Evolutionary conservation across 73 alveolate species (phyloP), one percentile per base, ranked within the genome.

Genomic region (Halteria grandinella): DNA sequence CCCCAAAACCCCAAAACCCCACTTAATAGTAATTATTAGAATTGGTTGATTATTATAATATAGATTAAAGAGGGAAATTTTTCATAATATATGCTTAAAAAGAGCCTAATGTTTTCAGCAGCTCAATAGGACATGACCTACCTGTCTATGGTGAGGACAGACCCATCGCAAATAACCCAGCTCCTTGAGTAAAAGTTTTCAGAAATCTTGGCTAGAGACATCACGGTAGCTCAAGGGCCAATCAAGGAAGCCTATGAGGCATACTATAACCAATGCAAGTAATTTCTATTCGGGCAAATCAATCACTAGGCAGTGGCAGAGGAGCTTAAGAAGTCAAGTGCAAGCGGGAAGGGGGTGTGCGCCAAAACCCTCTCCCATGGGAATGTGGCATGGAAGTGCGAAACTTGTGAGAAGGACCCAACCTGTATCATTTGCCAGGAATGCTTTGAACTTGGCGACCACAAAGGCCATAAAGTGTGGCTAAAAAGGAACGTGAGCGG

Each of bases 361-460:
- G 95, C 91, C 23, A 87, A 87, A 58, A 73, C 86, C 29, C 63
- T 87, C 21, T 55, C 47, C 29, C 20, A 78, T 0, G 77, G 75
- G 32, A 86, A 87, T 47, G 85, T 87, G 0, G 95, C 91, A 0
- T 87, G 90, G 90, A 87, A 87, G 36, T 87, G 95, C 32, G 90
- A 87, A 37, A 62, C 58, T 18, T 87, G 95, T 48, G 95, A 81
- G 62, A 39, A 41, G 55, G 95, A 87, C 66, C 91, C 95, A 0
- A 87, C 95, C 1, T 87, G 95, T 51, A 81, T 87, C 47, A 87
- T 87, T 4, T 87, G 95, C 58, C 49, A 62, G 44, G 89, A 80
- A 21, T 87, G 95, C 57, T 87, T 87, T 63, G 95, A 87, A 45
- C 80, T 79, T 32, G 75, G 85, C 0, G 73, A 87, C 36, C 94